Conservation (phyloP, 371 early-diverging fungal genomes). For the Apophysomyces elegans region DNA sequence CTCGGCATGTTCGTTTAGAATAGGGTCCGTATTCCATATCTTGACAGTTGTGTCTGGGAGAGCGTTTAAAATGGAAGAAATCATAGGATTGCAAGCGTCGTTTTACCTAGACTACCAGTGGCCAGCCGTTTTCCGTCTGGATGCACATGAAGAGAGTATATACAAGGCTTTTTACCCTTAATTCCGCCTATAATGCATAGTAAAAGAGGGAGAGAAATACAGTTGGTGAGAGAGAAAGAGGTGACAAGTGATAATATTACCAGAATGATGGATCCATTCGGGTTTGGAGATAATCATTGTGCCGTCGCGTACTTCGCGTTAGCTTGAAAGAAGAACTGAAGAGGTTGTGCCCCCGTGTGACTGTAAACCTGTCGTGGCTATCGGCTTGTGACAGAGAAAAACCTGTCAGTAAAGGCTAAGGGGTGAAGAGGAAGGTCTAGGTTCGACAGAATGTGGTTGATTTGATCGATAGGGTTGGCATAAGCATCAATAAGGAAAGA, state of each 20-base stretch:
- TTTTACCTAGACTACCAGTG: conserved; percentile 83
- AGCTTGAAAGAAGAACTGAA: conserved; percentile 5
- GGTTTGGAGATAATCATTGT: conserved; percentile 34
- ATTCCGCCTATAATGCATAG: conserved; percentile 16
- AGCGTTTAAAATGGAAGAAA: background rate
- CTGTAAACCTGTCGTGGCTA: conserved; percentile 10
- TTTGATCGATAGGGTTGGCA: background rate
- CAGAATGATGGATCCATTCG: conserved; percentile 30
- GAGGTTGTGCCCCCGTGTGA: conserved; percentile 8
- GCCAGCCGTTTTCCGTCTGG: conserved; percentile 84
- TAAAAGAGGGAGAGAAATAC: background rate
- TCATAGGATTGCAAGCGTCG: background rate
- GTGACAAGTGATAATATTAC: conserved; percentile 10
- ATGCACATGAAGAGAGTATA: conserved; percentile 89
- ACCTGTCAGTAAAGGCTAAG: conserved; percentile 4
- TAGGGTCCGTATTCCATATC: conserved; percentile 80
- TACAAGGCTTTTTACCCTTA: conserved; percentile 74
- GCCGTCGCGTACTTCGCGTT: conserved; percentile 15
- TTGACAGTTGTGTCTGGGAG: conserved; percentile 77
- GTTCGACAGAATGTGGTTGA: background rate
- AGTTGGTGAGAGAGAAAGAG: background rate
- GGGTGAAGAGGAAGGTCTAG: background rate
- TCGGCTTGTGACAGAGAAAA: conserved; percentile 9
- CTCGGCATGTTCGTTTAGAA: conserved; percentile 61
- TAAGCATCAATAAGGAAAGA: background rate